A percentile compares a stretch with the other conserved stretches of the same genome.
Evolutionary conservation across 2,329 filamentous ascomycete species (phyloP).

Genomic region (Sphaerostilbella broomeana): DNA sequence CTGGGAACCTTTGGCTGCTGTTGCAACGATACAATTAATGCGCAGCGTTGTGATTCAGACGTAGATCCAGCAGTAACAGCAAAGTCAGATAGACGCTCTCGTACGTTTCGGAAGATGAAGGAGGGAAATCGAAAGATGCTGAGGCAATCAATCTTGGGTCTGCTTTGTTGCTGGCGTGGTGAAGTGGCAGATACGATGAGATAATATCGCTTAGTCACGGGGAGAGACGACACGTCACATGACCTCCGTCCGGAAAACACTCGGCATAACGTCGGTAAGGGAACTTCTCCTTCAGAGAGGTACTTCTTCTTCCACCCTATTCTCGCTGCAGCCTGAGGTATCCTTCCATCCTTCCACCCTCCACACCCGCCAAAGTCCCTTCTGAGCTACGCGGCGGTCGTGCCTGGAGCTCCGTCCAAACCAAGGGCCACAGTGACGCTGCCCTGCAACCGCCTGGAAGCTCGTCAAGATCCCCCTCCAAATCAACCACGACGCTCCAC

Average conservation of each 20-base stretch:
- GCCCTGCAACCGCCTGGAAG: slow-evolving; percentile 8
- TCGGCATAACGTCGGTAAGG: slow-evolving; percentile 6
- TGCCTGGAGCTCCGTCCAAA: slow-evolving; percentile 40
- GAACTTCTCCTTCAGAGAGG: too few species aligned
- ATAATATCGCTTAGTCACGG: slow-evolving; percentile 11
- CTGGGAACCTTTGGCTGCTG: too few species aligned
- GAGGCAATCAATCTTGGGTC: too few species aligned
- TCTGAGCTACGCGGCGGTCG: slow-evolving; percentile 32
- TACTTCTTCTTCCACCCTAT: slow-evolving; percentile 7
- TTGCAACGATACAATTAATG: not conserved
- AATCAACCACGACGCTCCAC: not conserved
- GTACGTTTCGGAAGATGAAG: not conserved
- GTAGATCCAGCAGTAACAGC: not conserved
- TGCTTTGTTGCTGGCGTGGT: too few species aligned
- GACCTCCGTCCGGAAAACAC: not conserved
- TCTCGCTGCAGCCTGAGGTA: slow-evolving; percentile 20
- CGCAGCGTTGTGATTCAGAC: not conserved
- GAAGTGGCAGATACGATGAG: too few species aligned
- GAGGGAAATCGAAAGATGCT: not conserved
- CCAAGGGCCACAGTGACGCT: too few species aligned
- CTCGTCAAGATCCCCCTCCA: not conserved
- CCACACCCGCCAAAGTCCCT: slow-evolving; percentile 15
- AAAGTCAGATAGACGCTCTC: too few species aligned
- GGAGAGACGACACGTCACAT: slow-evolving; percentile 4
- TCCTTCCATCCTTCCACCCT: not conserved